Conservation (phyloP, 2,329 filamentous ascomycete genomes). For the Arthroderma sp. region DNA sequence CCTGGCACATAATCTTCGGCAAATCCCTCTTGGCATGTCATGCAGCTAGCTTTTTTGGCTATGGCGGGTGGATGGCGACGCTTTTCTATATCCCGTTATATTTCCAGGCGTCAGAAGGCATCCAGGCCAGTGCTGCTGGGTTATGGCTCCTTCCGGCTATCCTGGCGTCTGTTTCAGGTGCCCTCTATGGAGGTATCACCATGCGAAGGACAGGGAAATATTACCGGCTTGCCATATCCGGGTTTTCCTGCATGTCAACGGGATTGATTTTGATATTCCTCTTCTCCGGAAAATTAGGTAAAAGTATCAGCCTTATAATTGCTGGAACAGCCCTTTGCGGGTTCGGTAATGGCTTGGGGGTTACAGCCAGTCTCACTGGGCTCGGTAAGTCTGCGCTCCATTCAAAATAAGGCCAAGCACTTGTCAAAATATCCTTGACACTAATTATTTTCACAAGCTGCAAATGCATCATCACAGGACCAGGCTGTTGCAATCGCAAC, state of each 20-base stretch:
- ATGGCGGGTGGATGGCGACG: constrained; percentile 32
- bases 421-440: constrained; percentile 23
- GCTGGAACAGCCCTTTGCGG: constrained; percentile 29
- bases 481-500: constrained; percentile 51
- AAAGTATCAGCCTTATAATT: too few species aligned
- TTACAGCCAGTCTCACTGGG: constrained; percentile 35
- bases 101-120: background rate
- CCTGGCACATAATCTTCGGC: constrained; percentile 41
- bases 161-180: background rate
- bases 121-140: background rate
- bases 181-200: constrained; percentile 38
- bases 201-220: constrained; percentile 3
- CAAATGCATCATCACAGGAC: constrained; percentile 26
- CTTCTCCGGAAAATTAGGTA: background rate
- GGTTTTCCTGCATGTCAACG: background rate
- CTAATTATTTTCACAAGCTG: constrained; percentile 1
- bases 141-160: background rate
- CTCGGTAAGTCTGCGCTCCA: constrained; percentile 43
- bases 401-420: constrained; percentile 48
- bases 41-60: constrained; percentile 47
- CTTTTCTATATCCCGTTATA: background rate
- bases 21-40: constrained; percentile 42
- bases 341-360: constrained; percentile 30
- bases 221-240: background rate
- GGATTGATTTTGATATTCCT: background rate